phyloP scores from a whole-genome alignment of 75 land plant genomes.

The Sequoiadendron giganteum region DNA sequence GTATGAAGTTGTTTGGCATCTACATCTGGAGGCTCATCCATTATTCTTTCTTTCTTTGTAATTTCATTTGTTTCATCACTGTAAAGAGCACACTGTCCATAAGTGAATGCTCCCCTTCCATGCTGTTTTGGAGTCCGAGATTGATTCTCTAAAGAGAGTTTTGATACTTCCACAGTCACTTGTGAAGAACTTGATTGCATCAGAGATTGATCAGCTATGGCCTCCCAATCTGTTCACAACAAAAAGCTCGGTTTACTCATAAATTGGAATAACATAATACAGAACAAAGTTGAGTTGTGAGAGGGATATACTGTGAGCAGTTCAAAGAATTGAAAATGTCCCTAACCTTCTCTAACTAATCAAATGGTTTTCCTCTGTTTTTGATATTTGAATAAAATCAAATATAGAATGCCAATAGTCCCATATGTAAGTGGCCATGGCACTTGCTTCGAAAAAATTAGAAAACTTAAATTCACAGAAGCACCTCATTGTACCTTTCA shows the following conservation, averaged over 20 bases:
- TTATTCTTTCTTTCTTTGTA: not conserved
- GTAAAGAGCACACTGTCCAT: constrained; percentile 53
- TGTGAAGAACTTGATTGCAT: not conserved
- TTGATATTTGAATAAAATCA: not conserved
- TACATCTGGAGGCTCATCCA: constrained; percentile 21
- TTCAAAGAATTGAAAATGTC: not conserved
- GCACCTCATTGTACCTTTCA: not conserved
- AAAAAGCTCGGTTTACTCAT: not conserved
- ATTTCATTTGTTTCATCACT: constrained; percentile 47
- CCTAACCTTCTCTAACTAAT: not conserved
- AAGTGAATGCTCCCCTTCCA: constrained; percentile 88
- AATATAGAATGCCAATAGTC: not conserved
- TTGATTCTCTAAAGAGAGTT: constrained; percentile 20
- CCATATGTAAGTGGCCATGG: not conserved
- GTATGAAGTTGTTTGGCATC: constrained; percentile 7
- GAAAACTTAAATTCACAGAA: not conserved
- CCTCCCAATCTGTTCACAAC: constrained; percentile 58
- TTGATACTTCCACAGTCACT: constrained; percentile 5
- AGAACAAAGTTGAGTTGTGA: not conserved
- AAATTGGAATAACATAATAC: not conserved
- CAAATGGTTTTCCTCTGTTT: not conserved
- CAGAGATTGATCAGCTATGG: constrained; percentile 47
- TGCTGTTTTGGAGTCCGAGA: constrained; percentile 49
- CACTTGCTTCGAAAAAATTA: not conserved
- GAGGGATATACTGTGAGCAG: not conserved